Evolutionary conservation across 352 stramenopile genomes (phyloP).

Genomic region (Aphanomyces cochlioides): DNA sequence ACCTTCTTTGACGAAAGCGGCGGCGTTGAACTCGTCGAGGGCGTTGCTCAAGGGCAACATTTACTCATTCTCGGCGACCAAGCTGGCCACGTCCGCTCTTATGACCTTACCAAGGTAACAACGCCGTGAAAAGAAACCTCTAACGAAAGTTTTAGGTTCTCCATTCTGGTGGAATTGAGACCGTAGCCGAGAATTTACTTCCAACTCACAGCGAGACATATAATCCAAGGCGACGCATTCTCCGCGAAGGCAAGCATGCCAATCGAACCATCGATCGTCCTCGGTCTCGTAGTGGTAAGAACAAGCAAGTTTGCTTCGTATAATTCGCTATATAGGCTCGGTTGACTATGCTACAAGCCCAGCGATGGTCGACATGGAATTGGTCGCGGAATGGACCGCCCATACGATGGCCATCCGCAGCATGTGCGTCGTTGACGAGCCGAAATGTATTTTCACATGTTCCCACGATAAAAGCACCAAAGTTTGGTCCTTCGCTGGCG

Average conservation of each 20-base stretch:
- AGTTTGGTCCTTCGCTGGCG: constrained; percentile 56
- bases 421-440: constrained; percentile 56
- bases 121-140: constrained; percentile 31
- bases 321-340: background rate
- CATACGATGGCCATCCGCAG: constrained; percentile 50
- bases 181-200: constrained; percentile 55
- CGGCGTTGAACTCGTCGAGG: constrained; percentile 9
- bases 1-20: constrained; percentile 14
- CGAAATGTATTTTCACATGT: constrained; percentile 55
- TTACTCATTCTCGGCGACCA: constrained; percentile 29
- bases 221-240: constrained; percentile 63
- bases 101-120: constrained; percentile 63
- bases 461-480: constrained; percentile 56
- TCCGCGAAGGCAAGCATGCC: constrained; percentile 53
- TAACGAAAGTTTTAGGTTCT: constrained; percentile 41
- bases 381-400: constrained; percentile 50
- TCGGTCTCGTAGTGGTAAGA: background rate
- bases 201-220: constrained; percentile 58
- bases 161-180: constrained; percentile 38
- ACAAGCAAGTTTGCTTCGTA: too few relatives aligned
- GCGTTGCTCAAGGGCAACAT: constrained; percentile 12
- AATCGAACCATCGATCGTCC: background rate
- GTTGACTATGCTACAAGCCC: background rate
- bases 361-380: constrained; percentile 35
- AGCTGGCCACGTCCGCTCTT: constrained; percentile 43